phyloP scores from a whole-genome alignment of 371 early-diverging fungal genomes.

The Funneliformis caledonium region DNA sequence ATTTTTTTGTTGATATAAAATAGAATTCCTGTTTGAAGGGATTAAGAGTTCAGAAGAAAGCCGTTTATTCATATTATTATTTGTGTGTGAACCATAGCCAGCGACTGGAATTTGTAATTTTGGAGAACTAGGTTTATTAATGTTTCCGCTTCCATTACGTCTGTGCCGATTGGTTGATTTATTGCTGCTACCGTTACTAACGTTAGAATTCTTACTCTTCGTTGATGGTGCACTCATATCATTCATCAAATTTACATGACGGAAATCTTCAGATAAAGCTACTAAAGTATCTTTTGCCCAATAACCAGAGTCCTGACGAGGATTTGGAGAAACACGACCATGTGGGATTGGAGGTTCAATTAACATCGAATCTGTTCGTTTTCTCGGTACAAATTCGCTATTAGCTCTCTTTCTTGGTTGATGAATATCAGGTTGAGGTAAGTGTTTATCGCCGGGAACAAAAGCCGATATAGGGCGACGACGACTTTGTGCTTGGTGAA shows the following conservation, averaged over 20 bases:
- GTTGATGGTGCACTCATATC: not conserved
- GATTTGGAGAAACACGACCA: constrained; percentile 9
- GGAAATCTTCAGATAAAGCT: constrained; percentile 11
- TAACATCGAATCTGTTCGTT: not conserved
- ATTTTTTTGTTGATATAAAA: not conserved
- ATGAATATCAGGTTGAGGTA: not conserved
- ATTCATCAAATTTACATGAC: not conserved
- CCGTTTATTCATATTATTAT: not conserved
- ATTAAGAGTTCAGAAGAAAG: not conserved
- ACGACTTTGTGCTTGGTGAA: not conserved
- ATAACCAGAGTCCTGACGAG: not conserved
- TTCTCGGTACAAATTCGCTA: not conserved
- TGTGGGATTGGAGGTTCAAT: not conserved
- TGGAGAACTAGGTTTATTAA: not conserved
- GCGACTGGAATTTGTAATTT: not conserved
- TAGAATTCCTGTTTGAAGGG: not conserved
- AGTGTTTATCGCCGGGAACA: not conserved
- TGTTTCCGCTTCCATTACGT: too few species aligned
- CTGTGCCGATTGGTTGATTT: not conserved
- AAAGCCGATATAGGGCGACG: not conserved
- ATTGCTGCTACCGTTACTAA: not conserved
- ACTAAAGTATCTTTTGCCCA: constrained; percentile 26
- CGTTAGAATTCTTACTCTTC: not conserved
- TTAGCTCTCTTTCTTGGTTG: not conserved
- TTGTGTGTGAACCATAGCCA: not conserved